Evolutionary conservation across 2,329 filamentous ascomycete species (phyloP).

Genomic region (Tolypocladium inflatum): DNA sequence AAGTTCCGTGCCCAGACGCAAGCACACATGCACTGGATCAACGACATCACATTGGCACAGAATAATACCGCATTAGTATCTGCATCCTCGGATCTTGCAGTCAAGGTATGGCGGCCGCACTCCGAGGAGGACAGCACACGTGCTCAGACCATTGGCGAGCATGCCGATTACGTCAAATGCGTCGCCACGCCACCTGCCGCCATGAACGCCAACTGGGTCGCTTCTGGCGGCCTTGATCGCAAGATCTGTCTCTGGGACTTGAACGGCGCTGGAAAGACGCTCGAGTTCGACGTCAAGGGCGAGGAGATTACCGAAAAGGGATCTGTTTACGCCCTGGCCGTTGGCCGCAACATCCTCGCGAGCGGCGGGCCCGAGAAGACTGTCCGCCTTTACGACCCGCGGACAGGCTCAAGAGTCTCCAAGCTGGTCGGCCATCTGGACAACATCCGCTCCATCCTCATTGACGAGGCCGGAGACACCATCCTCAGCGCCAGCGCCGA

Average conservation of each 20-base stretch:
- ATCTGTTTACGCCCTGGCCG: slow-evolving; percentile 84
- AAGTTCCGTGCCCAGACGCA: slow-evolving; percentile 52
- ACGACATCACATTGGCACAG: slow-evolving; percentile 76
- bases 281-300: slow-evolving; percentile 77
- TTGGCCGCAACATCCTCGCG: slow-evolving; percentile 71
- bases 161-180: slow-evolving; percentile 94
- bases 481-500: slow-evolving; percentile 93
- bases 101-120: slow-evolving; percentile 83
- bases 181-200: slow-evolving; percentile 63
- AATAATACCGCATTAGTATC: slow-evolving; percentile 74
- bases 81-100: slow-evolving; percentile 86
- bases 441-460: slow-evolving; percentile 82
- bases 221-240: slow-evolving; percentile 85
- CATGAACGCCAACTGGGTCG: slow-evolving; percentile 70
- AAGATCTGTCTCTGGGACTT: slow-evolving; percentile 93
- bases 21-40: slow-evolving; percentile 93
- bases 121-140: slow-evolving; percentile 42
- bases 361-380: slow-evolving; percentile 92
- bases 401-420: slow-evolving; percentile 80
- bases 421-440: slow-evolving; percentile 97
- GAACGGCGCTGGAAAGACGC: slow-evolving; percentile 72
- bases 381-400: slow-evolving; percentile 84
- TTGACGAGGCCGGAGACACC: slow-evolving; percentile 80
- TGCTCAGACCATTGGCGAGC: slow-evolving; percentile 71
- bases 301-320: slow-evolving; percentile 84